Percentiles rank a stretch among this genome's conserved stretches.
These are phyloP conservation scores for Lactarius indigo DNA, from an alignment of 768 basidiomycete species.

Conservation along the genomic window DNA sequence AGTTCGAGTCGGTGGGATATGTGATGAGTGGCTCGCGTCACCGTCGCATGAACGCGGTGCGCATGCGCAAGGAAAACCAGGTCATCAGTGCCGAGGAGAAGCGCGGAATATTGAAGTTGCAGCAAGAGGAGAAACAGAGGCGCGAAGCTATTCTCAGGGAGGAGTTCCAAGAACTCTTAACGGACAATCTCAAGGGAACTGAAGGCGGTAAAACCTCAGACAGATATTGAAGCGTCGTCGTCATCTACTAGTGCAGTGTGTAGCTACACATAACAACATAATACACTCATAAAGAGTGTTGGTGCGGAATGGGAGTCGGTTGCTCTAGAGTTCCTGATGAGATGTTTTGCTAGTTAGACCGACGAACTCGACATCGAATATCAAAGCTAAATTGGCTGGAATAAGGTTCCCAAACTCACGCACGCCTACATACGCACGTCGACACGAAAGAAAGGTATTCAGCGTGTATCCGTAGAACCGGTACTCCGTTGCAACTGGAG, in stretches of 20 bases:
- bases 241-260: background rate
- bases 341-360: constrained; percentile 45
- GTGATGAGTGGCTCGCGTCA: constrained; percentile 98
- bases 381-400: constrained; percentile 72
- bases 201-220: constrained; percentile 28
- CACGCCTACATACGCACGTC: constrained; percentile 43
- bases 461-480: too few relatives aligned
- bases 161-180: constrained; percentile 83
- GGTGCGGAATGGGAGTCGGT: background rate
- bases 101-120: constrained; percentile 89
- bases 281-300: background rate
- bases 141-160: constrained; percentile 85
- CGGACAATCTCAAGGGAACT: constrained; percentile 63
- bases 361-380: constrained; percentile 89
- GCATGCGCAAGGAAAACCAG: constrained; percentile 99
- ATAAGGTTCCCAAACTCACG: constrained; percentile 77
- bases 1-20: constrained; percentile 87
- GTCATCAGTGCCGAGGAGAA: constrained; percentile 99
- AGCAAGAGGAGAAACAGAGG: constrained; percentile 90
- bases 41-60: constrained; percentile 96
- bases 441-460: background rate
- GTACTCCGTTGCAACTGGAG: too few relatives aligned
- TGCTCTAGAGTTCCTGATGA: constrained; percentile 49
- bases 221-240: background rate
- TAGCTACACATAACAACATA: background rate